Conservation (phyloP, 129 eudicot species). For the Chrysanthemum lavandulifolium region DNA sequence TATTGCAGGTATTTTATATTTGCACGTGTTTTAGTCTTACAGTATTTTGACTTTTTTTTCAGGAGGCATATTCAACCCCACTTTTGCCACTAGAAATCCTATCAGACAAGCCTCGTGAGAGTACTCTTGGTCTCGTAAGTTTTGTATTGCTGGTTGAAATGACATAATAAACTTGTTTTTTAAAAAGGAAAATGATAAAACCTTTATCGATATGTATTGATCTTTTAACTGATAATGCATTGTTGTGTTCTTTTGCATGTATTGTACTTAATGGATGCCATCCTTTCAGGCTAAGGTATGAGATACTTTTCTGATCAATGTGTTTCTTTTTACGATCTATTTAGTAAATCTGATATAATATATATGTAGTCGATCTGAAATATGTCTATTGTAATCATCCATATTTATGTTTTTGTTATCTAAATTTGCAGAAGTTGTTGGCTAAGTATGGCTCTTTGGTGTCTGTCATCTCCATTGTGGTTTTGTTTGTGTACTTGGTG, state of each 20-base stretch:
- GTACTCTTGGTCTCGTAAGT: slow-evolving; percentile 60
- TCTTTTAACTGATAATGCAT: slow-evolving; percentile 15
- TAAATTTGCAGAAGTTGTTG: slow-evolving; percentile 47
- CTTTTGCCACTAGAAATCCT: slow-evolving; percentile 55
- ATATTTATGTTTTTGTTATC: neutral
- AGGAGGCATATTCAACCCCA: slow-evolving; percentile 44
- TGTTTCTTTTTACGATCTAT: neutral
- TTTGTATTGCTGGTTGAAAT: neutral
- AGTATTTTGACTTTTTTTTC: neutral
- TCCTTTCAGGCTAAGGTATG: slow-evolving; percentile 60
- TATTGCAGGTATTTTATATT: neutral
- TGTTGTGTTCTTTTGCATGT: slow-evolving; percentile 36
- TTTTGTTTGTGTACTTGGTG: slow-evolving; percentile 39
- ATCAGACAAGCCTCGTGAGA: slow-evolving; percentile 42
- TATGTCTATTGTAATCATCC: neutral
- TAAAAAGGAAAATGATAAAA: neutral
- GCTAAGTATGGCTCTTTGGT: slow-evolving; percentile 43
- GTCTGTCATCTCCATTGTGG: slow-evolving; percentile 45
- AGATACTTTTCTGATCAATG: neutral
- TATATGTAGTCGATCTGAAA: neutral
- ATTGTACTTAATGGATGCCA: slow-evolving; percentile 23
- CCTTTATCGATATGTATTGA: neutral
- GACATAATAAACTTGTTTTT: neutral
- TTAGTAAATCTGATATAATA: neutral
- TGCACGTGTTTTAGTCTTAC: neutral